Evolutionary conservation across 257 asterid species (phyloP).

Genomic region (Voacanga thouarsii): DNA sequence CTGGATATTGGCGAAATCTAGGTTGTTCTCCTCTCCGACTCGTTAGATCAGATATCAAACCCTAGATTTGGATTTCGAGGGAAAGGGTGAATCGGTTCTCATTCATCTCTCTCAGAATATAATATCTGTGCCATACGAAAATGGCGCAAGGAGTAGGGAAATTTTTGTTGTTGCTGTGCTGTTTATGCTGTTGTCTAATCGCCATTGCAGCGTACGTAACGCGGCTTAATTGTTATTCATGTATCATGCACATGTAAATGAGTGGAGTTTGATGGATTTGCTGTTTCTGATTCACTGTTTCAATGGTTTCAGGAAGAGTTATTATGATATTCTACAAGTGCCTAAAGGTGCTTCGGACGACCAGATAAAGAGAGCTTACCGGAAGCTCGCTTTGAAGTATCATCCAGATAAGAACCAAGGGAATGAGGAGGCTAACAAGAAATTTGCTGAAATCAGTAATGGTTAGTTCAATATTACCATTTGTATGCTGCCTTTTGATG

Average conservation of each 20-base stretch:
- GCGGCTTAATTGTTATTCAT: background rate
- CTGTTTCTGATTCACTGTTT: background rate
- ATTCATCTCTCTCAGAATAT: constrained; percentile 17
- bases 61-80: constrained; percentile 27
- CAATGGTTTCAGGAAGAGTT: constrained; percentile 60
- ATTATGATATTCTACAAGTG: constrained; percentile 77
- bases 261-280: background rate
- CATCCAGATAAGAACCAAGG: constrained; percentile 93
- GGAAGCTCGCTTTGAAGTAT: constrained; percentile 92
- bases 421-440: constrained; percentile 89
- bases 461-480: constrained; percentile 34
- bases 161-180: constrained; percentile 45
- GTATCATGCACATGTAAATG: background rate
- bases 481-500: background rate
- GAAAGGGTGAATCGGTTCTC: constrained; percentile 5
- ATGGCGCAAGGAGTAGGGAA: constrained; percentile 79
- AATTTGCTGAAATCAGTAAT: constrained; percentile 85
- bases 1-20: background rate
- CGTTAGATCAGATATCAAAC: constrained; percentile 32
- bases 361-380: constrained; percentile 84
- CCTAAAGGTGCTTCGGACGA: constrained; percentile 82
- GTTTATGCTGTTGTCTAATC: constrained; percentile 41
- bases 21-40: background rate
- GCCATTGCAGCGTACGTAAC: constrained; percentile 81
- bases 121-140: constrained; percentile 38